Evolutionary conservation across 2,329 filamentous ascomycete species (phyloP).

Genomic region (Cladorrhinum sp.): DNA sequence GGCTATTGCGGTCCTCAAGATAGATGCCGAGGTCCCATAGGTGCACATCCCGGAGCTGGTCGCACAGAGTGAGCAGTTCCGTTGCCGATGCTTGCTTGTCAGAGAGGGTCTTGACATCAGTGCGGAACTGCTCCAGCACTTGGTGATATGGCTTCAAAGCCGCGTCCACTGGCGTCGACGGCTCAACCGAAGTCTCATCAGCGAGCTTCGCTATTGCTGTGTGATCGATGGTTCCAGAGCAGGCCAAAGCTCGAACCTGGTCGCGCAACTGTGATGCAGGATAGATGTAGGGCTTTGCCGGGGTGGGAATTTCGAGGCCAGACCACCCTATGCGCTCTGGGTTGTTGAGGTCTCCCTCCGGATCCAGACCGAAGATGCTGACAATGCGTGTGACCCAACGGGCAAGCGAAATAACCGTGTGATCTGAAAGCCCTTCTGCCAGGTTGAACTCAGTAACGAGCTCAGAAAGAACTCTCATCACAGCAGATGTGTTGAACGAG

Average conservation of each 20-base stretch:
- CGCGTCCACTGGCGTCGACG: conserved; percentile 12
- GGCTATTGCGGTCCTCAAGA: conserved; percentile 64
- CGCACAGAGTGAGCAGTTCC: conserved; percentile 62
- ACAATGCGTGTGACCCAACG: conserved; percentile 64
- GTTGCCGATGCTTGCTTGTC: conserved; percentile 49
- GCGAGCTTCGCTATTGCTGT: conserved; percentile 20
- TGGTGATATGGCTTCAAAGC: conserved; percentile 28
- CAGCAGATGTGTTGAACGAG: conserved; percentile 66
- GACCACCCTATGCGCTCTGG: conserved; percentile 57
- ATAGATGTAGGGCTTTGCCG: conserved; percentile 59
- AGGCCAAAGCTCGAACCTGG: conserved; percentile 33
- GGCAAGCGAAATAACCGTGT: conserved; percentile 39
- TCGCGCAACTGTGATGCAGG: conserved; percentile 44
- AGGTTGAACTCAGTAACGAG: conserved; percentile 64
- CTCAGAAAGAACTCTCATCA: conserved; percentile 59
- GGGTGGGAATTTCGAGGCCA: conserved; percentile 59
- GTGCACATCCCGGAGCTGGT: conserved; percentile 61
- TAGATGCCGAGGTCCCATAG: conserved; percentile 67
- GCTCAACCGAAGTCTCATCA: conserved; percentile 19
- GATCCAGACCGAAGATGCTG: conserved; percentile 63
- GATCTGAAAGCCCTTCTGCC: conserved; percentile 26
- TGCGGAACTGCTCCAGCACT: conserved; percentile 37
- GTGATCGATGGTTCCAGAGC: conserved; percentile 39
- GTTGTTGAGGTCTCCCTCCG: conserved; percentile 37
- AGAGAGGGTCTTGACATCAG: conserved; percentile 42